Evolutionary conservation across 2,329 filamentous ascomycete genomes (phyloP).

Genomic region (Magnaporthales sp.): DNA sequence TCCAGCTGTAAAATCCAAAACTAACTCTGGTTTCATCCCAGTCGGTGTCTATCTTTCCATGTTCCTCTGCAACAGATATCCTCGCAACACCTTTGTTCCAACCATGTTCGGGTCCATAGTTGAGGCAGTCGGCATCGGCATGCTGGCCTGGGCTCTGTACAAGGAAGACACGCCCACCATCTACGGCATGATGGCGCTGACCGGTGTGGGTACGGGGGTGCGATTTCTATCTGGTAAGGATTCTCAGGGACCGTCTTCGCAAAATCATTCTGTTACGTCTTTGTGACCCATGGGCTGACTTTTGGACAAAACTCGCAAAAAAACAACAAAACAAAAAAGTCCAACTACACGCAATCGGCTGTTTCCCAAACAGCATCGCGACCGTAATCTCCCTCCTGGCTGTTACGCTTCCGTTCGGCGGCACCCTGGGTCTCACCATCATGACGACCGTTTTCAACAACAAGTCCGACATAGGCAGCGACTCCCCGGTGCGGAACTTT

Average conservation of each 20-base stretch:
- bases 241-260: constrained; percentile 10
- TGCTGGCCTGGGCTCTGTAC: constrained; percentile 49
- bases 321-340: not conserved
- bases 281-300: too few species aligned
- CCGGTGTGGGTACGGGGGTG: constrained; percentile 54
- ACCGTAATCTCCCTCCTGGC: constrained; percentile 50
- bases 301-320: not conserved
- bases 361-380: constrained; percentile 48
- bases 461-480: constrained; percentile 16
- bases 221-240: constrained; percentile 50
- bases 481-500: constrained; percentile 23
- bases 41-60: constrained; percentile 49
- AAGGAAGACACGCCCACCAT: constrained; percentile 33
- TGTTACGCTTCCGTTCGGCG: constrained; percentile 53
- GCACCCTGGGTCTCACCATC: constrained; percentile 55
- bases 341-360: constrained; percentile 52
- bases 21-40: constrained; percentile 9
- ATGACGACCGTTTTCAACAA: constrained; percentile 66
- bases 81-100: constrained; percentile 51
- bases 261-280: not conserved
- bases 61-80: constrained; percentile 51
- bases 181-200: constrained; percentile 59
- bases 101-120: constrained; percentile 46
- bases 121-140: constrained; percentile 47
- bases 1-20: not conserved